These are phyloP conservation scores for Aquilaria sinensis DNA, from an alignment of 345 rosid genomes.

Conservation along the genomic window DNA sequence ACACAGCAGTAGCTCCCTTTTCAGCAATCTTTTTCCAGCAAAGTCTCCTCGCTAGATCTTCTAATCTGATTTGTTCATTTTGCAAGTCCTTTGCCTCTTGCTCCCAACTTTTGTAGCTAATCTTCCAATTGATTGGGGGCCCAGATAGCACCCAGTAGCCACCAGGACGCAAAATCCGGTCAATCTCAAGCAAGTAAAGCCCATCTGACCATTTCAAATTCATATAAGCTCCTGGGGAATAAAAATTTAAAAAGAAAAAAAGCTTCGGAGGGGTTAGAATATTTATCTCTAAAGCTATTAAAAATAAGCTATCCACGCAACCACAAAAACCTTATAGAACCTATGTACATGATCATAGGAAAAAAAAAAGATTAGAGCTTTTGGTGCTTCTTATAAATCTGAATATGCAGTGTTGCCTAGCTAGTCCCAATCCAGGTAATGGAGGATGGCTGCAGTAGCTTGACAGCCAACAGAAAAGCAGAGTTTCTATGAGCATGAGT, in stretches of 20 bases:
- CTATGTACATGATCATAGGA: too few relatives aligned
- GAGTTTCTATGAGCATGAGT: too few relatives aligned
- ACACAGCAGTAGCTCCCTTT: slow-evolving; percentile 42
- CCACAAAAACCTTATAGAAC: too few relatives aligned
- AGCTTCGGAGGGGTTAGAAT: too few relatives aligned
- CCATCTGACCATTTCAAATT: slow-evolving; percentile 38
- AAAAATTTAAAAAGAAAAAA: not conserved
- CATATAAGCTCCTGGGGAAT: not conserved
- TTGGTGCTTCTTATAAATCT: too few relatives aligned
- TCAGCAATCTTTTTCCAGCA: slow-evolving; percentile 73
- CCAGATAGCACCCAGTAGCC: slow-evolving; percentile 73
- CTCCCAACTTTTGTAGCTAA: slow-evolving; percentile 39
- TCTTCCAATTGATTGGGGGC: slow-evolving; percentile 55
- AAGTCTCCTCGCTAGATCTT: slow-evolving; percentile 41
- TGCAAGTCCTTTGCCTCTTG: slow-evolving; percentile 32
- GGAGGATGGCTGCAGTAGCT: too few relatives aligned
- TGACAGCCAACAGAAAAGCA: too few relatives aligned
- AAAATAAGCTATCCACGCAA: too few relatives aligned
- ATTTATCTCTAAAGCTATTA: too few relatives aligned
- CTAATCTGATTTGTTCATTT: slow-evolving; percentile 40
- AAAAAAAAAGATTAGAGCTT: too few relatives aligned
- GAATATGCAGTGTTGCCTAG: too few relatives aligned
- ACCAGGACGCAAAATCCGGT: slow-evolving; percentile 59
- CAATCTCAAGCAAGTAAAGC: slow-evolving; percentile 63
- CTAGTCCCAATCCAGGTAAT: too few relatives aligned